A percentile compares a stretch with the other conserved stretches of the same genome.
Conservation (phyloP, 2,329 filamentous ascomycete species). For the Mollisiaceae sp. region DNA sequence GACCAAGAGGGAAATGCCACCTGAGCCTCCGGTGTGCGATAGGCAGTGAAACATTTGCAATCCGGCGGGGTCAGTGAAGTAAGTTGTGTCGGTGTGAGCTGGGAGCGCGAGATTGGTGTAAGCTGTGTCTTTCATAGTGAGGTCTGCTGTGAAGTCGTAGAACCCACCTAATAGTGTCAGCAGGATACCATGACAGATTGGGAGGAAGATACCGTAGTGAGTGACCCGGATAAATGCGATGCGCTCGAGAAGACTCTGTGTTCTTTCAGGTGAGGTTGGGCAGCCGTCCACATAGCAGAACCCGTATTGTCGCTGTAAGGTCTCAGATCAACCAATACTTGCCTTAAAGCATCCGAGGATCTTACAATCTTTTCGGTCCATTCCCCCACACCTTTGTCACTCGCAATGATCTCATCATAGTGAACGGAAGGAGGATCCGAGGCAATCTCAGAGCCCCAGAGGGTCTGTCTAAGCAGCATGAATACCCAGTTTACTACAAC, state of each 20-base stretch:
- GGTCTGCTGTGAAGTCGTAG: conserved; percentile 88
- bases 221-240: conserved; percentile 89
- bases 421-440: conserved; percentile 60
- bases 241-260: conserved; percentile 74
- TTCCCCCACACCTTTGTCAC: conserved; percentile 59
- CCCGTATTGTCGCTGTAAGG: conserved; percentile 67
- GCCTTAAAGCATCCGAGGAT: not conserved
- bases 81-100: conserved; percentile 93
- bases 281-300: conserved; percentile 78
- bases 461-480: conserved; percentile 38
- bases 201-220: conserved; percentile 72
- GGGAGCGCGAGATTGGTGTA: conserved; percentile 86
- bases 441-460: conserved; percentile 48
- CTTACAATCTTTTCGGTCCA: conserved; percentile 70
- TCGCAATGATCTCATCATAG: conserved; percentile 65
- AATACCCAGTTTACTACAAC: not conserved
- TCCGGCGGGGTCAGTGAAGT: conserved; percentile 91
- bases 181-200: not conserved
- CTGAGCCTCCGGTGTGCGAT: conserved; percentile 71
- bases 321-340: conserved; percentile 11
- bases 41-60: conserved; percentile 93
- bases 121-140: conserved; percentile 86
- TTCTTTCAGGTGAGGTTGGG: conserved; percentile 72
- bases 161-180: conserved; percentile 58
- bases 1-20: conserved; percentile 81